These are phyloP conservation scores for Pyrenopolyporus hunteri DNA, from an alignment of 495 filamentous ascomycete species.

Conservation along the genomic window DNA sequence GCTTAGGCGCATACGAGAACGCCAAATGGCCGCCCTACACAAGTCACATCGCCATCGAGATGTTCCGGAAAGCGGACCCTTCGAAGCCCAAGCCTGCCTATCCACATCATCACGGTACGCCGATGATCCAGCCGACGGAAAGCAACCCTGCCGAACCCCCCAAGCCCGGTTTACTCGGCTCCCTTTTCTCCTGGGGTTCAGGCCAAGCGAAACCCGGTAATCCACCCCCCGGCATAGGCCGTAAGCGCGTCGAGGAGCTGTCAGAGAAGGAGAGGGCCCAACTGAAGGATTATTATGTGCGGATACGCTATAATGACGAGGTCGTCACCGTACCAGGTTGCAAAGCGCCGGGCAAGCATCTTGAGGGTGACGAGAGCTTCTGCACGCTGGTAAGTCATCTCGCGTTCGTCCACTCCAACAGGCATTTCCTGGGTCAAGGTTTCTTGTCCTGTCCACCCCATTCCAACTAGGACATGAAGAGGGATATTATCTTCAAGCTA, in stretches of 20 bases:
- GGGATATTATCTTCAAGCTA: conserved; percentile 6
- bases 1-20: conserved; percentile 76
- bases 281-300: conserved; percentile 81
- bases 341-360: conserved; percentile 74
- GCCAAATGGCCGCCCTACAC: conserved; percentile 90
- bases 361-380: conserved; percentile 87
- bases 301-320: conserved; percentile 89
- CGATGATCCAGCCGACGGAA: conserved; percentile 2
- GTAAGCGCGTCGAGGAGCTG: conserved; percentile 57
- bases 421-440: too few relatives aligned
- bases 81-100: neutral
- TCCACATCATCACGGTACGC: neutral
- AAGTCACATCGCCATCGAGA: conserved; percentile 86
- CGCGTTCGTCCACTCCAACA: neutral
- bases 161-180: conserved; percentile 53
- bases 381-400: conserved; percentile 79
- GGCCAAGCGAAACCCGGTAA: conserved; percentile 26
- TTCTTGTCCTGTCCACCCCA: too few relatives aligned
- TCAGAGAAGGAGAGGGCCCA: conserved; percentile 56
- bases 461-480: too few relatives aligned
- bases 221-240: conserved; percentile 53
- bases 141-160: conserved; percentile 11
- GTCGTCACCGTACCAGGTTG: conserved; percentile 84
- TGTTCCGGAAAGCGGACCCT: conserved; percentile 66
- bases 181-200: conserved; percentile 48